Evolutionary conservation across 164 flowering plant genomes (phyloP).

Genomic region (Echeveria elegans): DNA sequence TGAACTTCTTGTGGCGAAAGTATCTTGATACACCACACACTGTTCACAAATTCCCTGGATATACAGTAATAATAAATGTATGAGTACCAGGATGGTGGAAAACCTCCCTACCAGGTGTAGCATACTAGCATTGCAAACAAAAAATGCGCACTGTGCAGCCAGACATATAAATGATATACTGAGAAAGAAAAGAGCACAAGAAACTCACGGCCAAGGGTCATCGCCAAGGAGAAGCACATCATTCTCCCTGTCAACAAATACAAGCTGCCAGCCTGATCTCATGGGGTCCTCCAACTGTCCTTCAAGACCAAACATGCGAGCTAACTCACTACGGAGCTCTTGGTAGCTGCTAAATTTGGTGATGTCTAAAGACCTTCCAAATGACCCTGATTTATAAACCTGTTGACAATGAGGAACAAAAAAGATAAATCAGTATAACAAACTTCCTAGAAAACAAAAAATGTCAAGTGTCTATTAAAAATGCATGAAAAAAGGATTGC

Average conservation of each 20-base stretch:
- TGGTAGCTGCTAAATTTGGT: constrained; percentile 31
- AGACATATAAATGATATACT: background rate
- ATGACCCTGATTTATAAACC: constrained; percentile 46
- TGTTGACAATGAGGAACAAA: constrained; percentile 10
- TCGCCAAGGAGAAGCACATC: constrained; percentile 41
- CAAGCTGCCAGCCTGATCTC: constrained; percentile 53
- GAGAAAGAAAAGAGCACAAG: background rate
- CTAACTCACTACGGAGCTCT: constrained; percentile 36
- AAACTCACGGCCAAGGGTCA: constrained; percentile 39
- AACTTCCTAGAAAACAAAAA: background rate
- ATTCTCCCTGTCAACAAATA: constrained; percentile 42
- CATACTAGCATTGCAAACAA: background rate
- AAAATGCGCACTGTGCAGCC: too few relatives aligned
- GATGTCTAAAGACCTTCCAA: constrained; percentile 43
- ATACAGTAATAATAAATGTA: too few relatives aligned
- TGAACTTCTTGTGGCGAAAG: constrained; percentile 36
- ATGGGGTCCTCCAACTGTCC: constrained; percentile 33
- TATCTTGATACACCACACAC: constrained; percentile 39
- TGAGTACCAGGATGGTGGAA: background rate
- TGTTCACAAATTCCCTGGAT: constrained; percentile 43
- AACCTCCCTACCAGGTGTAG: background rate
- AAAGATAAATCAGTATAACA: background rate
- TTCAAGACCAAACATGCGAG: constrained; percentile 35
- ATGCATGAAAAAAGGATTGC: constrained; percentile 16
- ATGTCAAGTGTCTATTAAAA: background rate